Evolutionary conservation across 805 yeast species (phyloP).

Genomic region (Metschnikowia reukaufii): DNA sequence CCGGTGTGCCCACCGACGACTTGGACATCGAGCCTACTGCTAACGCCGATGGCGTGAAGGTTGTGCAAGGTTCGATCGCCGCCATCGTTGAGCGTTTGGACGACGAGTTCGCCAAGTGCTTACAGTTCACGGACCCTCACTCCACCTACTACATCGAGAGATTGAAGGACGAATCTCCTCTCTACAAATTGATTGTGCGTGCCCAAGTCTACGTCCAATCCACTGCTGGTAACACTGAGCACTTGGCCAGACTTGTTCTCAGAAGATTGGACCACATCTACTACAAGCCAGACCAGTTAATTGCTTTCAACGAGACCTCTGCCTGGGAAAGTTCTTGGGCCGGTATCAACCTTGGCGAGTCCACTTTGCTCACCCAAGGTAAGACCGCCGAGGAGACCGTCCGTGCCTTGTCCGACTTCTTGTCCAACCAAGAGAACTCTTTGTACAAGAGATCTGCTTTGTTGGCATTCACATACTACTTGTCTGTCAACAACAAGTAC

Average conservation of each 20-base stretch:
- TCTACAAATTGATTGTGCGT: constrained; percentile 77
- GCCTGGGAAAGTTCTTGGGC: constrained; percentile 64
- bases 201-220: constrained; percentile 83
- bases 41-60: constrained; percentile 60
- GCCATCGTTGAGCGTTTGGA: constrained; percentile 90
- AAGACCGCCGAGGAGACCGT: constrained; percentile 49
- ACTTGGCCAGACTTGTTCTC: constrained; percentile 69
- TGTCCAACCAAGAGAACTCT: constrained; percentile 66
- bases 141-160: constrained; percentile 90
- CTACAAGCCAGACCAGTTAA: constrained; percentile 81
- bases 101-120: constrained; percentile 87
- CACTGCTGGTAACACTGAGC: constrained; percentile 53
- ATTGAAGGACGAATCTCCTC: constrained; percentile 77
- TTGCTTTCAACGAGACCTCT: constrained; percentile 61
- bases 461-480: constrained; percentile 82
- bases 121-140: constrained; percentile 91
- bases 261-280: constrained; percentile 91
- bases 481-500: constrained; percentile 85
- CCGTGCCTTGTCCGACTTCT: constrained; percentile 60
- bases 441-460: constrained; percentile 79
- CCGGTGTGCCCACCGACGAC: constrained; percentile 69
- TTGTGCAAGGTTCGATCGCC: constrained; percentile 78
- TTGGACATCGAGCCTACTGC: constrained; percentile 66
- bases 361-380: constrained; percentile 33
- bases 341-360: constrained; percentile 26